Evolutionary conservation across 2,329 filamentous ascomycete genomes (phyloP).

Genomic region (Venturia asperata): DNA sequence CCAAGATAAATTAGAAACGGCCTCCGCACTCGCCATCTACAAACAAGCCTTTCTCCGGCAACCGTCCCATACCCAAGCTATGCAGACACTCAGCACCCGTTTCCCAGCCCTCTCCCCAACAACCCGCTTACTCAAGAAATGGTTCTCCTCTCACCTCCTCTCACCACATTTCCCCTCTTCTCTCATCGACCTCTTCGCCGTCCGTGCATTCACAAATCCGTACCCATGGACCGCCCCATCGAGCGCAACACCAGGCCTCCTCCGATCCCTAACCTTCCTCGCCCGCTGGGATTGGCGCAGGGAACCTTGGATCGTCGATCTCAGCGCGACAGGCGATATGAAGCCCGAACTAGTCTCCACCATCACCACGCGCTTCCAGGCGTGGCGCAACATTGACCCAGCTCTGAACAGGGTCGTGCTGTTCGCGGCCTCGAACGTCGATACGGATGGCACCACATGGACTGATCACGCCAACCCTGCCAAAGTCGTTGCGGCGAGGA

Average conservation of each 20-base stretch:
- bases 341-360: constrained; percentile 52
- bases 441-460: constrained; percentile 72
- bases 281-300: constrained; percentile 88
- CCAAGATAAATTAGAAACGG: constrained; percentile 54
- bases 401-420: constrained; percentile 76
- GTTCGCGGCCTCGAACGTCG: constrained; percentile 73
- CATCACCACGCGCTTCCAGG: constrained; percentile 66
- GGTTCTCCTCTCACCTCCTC: constrained; percentile 81
- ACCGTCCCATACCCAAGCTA: constrained; percentile 73
- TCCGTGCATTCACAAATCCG: constrained; percentile 71
- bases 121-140: constrained; percentile 78
- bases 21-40: constrained; percentile 61
- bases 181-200: constrained; percentile 74
- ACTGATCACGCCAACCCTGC: constrained; percentile 63
- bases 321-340: constrained; percentile 41
- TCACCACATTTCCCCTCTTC: constrained; percentile 66
- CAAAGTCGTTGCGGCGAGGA: constrained; percentile 74
- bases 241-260: constrained; percentile 69
- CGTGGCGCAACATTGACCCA: constrained; percentile 83
- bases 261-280: constrained; percentile 72
- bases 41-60: constrained; percentile 64
- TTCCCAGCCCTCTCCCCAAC: constrained; percentile 73
- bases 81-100: constrained; percentile 72
- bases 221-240: constrained; percentile 74
- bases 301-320: constrained; percentile 74